Percentiles rank a stretch among this genome's conserved stretches.
phyloP scores from a whole-genome alignment of 305 asterid species.

The Fraxinus ornus region DNA sequence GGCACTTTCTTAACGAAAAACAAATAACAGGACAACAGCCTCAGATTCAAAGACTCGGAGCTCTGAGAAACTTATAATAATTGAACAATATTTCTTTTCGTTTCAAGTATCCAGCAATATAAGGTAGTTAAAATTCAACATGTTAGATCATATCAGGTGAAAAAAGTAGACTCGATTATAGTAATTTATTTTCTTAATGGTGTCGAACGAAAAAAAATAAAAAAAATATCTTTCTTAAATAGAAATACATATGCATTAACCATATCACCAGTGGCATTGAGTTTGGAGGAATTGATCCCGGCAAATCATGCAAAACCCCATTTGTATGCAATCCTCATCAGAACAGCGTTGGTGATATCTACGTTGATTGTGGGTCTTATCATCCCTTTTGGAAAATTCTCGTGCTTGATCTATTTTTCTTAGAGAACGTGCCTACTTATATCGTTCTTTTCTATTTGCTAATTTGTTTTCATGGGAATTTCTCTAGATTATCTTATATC shows the following conservation, averaged over 20 bases:
- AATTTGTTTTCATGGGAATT: too few species aligned
- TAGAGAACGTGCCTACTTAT: too few species aligned
- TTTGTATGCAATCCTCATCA: slow-evolving; percentile 58
- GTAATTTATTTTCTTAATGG: neutral
- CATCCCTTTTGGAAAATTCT: too few species aligned
- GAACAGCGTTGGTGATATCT: slow-evolving; percentile 11
- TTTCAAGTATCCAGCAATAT: neutral
- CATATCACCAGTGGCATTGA: slow-evolving; percentile 84
- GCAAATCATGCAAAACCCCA: slow-evolving; percentile 42
- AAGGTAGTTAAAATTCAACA: neutral
- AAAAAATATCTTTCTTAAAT: slow-evolving; percentile 36
- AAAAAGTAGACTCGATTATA: neutral
- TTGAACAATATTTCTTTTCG: too few species aligned
- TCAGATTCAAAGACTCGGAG: neutral
- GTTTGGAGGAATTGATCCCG: slow-evolving; percentile 89
- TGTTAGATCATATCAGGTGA: neutral
- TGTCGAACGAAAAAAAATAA: neutral
- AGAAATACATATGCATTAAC: slow-evolving; percentile 72
- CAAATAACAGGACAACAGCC: neutral
- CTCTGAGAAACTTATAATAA: neutral
- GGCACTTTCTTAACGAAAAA: too few species aligned
- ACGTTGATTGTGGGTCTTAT: too few species aligned
- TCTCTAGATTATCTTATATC: too few species aligned
- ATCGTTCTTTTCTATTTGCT: neutral
- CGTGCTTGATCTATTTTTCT: too few species aligned